Conservation (phyloP, 371 early-diverging fungal genomes). For the Mortierella sp. region DNA sequence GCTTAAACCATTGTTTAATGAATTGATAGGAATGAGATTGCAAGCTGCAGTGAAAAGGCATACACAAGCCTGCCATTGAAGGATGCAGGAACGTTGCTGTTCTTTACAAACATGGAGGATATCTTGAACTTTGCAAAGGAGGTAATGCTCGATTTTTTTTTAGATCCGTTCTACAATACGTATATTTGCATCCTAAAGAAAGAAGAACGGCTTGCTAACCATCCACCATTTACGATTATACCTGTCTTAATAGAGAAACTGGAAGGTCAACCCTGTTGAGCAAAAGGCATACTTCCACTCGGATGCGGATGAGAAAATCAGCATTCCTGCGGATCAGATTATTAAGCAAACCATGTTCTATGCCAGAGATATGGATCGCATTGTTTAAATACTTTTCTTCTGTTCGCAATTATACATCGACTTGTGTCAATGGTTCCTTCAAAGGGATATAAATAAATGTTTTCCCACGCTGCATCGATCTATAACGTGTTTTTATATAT, state of each 20-base stretch:
- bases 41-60: conserved; percentile 93
- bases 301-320: conserved; percentile 70
- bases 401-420: background rate
- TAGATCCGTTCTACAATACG: background rate
- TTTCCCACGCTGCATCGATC: background rate
- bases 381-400: conserved; percentile 75
- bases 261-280: conserved; percentile 86
- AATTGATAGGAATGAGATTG: conserved; percentile 87
- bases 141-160: conserved; percentile 55
- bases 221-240: background rate
- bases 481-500: background rate
- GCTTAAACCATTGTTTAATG: too few species aligned
- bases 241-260: conserved; percentile 70
- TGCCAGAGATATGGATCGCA: conserved; percentile 96
- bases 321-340: conserved; percentile 86
- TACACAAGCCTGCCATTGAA: conserved; percentile 87
- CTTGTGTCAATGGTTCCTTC: background rate
- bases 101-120: conserved; percentile 84
- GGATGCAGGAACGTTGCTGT: conserved; percentile 91
- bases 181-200: background rate
- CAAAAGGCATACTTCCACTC: conserved; percentile 86
- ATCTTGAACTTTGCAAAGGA: conserved; percentile 83
- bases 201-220: too few species aligned
- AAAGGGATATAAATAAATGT: background rate
- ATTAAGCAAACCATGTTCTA: conserved; percentile 89